These are phyloP conservation scores for Penicillium ochrochloron DNA, from an alignment of 495 filamentous ascomycete species.

Conservation along the genomic window DNA sequence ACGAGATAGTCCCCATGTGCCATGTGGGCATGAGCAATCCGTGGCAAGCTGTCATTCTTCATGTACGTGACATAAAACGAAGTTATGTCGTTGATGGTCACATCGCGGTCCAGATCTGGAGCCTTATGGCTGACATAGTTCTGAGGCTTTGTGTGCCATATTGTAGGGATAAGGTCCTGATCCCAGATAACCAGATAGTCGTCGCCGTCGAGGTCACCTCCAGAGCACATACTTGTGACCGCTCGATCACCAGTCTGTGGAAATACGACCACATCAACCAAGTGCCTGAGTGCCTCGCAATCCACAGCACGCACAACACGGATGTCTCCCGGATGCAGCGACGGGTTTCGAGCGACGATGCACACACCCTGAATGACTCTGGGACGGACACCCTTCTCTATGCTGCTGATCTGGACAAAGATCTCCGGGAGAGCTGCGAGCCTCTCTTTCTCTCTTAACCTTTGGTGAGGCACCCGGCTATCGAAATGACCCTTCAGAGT, in stretches of 20 bases:
- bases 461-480: background rate
- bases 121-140: constrained; percentile 60
- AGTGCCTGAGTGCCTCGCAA: constrained; percentile 68
- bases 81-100: constrained; percentile 71
- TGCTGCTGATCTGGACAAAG: constrained; percentile 76
- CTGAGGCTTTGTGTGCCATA: constrained; percentile 78
- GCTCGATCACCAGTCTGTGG: constrained; percentile 83
- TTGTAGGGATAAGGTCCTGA: constrained; percentile 65
- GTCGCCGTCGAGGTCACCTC: constrained; percentile 94
- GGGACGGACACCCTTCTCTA: constrained; percentile 54
- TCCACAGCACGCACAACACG: constrained; percentile 87
- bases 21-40: constrained; percentile 83
- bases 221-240: constrained; percentile 91
- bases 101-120: constrained; percentile 57
- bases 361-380: constrained; percentile 78
- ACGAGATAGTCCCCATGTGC: constrained; percentile 70
- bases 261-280: constrained; percentile 85
- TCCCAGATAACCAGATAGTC: constrained; percentile 98
- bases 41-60: constrained; percentile 82
- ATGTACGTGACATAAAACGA: constrained; percentile 92
- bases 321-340: constrained; percentile 91
- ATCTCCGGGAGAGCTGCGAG: constrained; percentile 74
- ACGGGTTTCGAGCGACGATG: constrained; percentile 88
- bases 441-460: constrained; percentile 36
- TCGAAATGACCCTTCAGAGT: constrained; percentile 63